Percentiles rank a stretch among this genome's conserved stretches.
These are phyloP conservation scores for Ogataea populi-albae DNA, from an alignment of 805 yeast genomes.

Conservation along the genomic window DNA sequence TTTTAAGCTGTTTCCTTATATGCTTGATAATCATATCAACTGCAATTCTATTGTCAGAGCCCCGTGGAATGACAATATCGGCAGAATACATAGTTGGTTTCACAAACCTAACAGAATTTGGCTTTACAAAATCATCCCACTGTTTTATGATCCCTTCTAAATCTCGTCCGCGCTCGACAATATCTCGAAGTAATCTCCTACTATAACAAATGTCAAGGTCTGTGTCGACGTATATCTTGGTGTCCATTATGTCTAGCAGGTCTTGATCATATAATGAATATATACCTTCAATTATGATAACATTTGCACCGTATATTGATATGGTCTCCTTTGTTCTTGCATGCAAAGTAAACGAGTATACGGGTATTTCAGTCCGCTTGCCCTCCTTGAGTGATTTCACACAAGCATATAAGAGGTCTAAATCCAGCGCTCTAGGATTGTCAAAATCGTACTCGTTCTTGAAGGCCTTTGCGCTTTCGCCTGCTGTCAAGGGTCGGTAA, in stretches of 20 bases:
- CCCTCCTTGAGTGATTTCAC: slow-evolving; percentile 71
- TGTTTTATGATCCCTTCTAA: slow-evolving; percentile 77
- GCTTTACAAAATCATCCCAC: slow-evolving; percentile 90
- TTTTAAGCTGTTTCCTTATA: slow-evolving; percentile 63
- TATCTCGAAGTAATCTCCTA: slow-evolving; percentile 83
- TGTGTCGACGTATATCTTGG: slow-evolving; percentile 89
- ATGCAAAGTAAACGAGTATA: slow-evolving; percentile 65
- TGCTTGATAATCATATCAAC: slow-evolving; percentile 77
- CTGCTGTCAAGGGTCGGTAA: slow-evolving; percentile 68
- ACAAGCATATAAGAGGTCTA: slow-evolving; percentile 65
- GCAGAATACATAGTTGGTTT: slow-evolving; percentile 76
- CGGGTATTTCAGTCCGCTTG: slow-evolving; percentile 60
- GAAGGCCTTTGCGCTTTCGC: slow-evolving; percentile 63
- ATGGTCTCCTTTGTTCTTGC: slow-evolving; percentile 58
- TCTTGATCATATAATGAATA: slow-evolving; percentile 74
- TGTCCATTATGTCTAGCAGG: slow-evolving; percentile 71
- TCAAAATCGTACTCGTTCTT: slow-evolving; percentile 79
- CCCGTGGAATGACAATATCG: slow-evolving; percentile 87
- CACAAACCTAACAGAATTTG: slow-evolving; percentile 76
- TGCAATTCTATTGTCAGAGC: slow-evolving; percentile 79
- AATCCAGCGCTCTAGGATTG: slow-evolving; percentile 77
- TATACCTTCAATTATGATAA: slow-evolving; percentile 88
- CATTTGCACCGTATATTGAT: slow-evolving; percentile 90
- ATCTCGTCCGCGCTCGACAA: slow-evolving; percentile 81
- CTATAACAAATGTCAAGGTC: slow-evolving; percentile 92